Base-by-base conservation (phyloP, 139 green algal species). In the Cymbomonas tetramitiformis region DNA sequence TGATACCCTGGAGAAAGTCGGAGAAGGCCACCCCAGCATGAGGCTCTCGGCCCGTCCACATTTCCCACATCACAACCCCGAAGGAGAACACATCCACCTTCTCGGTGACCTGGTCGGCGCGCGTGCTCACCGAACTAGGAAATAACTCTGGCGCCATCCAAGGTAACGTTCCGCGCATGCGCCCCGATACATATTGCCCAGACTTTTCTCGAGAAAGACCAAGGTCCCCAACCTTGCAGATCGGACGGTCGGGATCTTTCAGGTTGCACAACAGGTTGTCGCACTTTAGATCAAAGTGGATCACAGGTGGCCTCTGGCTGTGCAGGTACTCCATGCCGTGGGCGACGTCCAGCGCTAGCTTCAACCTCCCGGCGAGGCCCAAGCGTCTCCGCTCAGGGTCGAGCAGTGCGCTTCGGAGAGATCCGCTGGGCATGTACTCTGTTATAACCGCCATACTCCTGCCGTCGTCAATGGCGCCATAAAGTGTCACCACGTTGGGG, bases 281-380 rank as follows among this genome's bases (percentile, higher is more conserved):
- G 5, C 80, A 83, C 74, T 92, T 86, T 30, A 95, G 81, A 64
- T 95, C 86, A 60, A 95, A 94, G 69, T 95, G 86, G 23, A 95
- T 84, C 15, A 94, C 74, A n/a, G n/a, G n/a, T n/a, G n/a, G n/a
- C n/a, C 73, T 68, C 63, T 84, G 74, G 31, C 77, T 70, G 68
- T 94, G 86, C 23, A 94, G 77, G 77, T 92, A 94, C 0, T 83
- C 80, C 76, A 95, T 84, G 43, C 86, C 86, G 43, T 81, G 74
- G 6, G 75, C 70, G 1, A 83, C 82, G 38, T 80, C 74, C 52
- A 89, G 72, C 2, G 86, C 86, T n/a, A 95, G 77, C 47, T 80
- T 61, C 19, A 80, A 72, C 18, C 86, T n/a, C n/a, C n/a, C n/a
- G n/a, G n/a, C n/a, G n/a, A 74, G 60, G 70, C 68, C 26, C 56